Base-by-base conservation (phyloP, 257 asterid species). In the Petunia axillaris region DNA sequence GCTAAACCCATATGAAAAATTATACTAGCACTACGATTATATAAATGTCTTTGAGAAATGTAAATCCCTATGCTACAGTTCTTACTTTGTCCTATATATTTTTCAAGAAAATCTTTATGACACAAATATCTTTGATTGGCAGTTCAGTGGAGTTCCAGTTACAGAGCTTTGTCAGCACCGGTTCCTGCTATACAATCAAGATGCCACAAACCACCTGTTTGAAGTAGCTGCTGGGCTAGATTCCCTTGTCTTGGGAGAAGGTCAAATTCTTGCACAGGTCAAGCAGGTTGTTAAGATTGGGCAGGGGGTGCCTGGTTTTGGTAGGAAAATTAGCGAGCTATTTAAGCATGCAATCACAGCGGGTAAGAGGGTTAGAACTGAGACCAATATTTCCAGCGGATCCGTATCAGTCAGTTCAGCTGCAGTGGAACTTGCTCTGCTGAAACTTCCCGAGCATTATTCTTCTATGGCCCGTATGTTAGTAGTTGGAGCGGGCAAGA, bases 331-430 rank as follows among this genome's bases (percentile, higher is more conserved):
- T 8, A 80, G 93, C 36, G 97, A 93, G 73, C 84, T 95, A 77
- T 95, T 95, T 80, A 91, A 93, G 85, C 97, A 89, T 43, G 98
- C 97, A 38, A 92, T 91, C 74, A 91, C 93, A 0, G 97, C 90
- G 43, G 99, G 99, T 40, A 95, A 95, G 87, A 91, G 99, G 37
- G 99, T 95, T 50, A 90, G 99, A 81, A 89, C 93, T 10, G 97
- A 95, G 80, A 95, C 97, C 66, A 92, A 75, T 84, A 95, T 92
- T 76, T 88, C 99, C 37, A 81, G 92, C 3, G 99, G 99, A 37
- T 91, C 99, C 0, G 97, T 95, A 39, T 95, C 99, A 7, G 97
- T 95, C 81, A 93, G 99, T 83, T 93, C 99, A 54, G 99, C 99
- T 60, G 95, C 99, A 38, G 99, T 95, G 59, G 98, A 95, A 88